Percentiles rank a stretch among this genome's conserved stretches.
Conservation (phyloP, 2,329 filamentous ascomycete species). For the Fusarium buharicum region DNA sequence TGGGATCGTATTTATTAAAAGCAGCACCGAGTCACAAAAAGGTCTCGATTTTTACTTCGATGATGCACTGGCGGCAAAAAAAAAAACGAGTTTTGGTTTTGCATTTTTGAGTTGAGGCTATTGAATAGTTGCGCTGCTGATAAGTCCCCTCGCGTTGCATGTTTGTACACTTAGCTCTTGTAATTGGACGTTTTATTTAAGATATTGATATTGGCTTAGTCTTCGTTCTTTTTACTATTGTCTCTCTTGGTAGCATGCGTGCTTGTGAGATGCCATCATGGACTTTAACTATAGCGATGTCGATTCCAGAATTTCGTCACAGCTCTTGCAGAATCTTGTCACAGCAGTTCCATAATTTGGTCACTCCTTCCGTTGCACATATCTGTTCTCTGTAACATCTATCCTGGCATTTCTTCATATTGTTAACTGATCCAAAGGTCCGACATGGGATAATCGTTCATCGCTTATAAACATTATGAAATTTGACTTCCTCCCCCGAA, state of each 20-base stretch:
- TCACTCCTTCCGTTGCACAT: no score
- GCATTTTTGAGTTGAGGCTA: constrained; percentile 27
- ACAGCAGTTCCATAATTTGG: no score
- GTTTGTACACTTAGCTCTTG: constrained; percentile 34
- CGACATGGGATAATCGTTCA: no score
- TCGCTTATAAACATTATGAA: background rate
- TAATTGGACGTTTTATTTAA: constrained; percentile 28
- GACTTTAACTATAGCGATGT: background rate
- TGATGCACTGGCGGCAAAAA: constrained; percentile 19
- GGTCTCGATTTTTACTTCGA: constrained; percentile 16
- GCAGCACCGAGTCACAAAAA: constrained; percentile 7
- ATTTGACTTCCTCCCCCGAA: background rate
- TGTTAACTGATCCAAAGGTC: no score
- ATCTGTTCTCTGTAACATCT: no score
- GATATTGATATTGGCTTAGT: background rate
- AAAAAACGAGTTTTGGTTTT: constrained; percentile 23
- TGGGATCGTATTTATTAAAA: constrained; percentile 20
- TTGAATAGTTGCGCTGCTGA: constrained; percentile 30
- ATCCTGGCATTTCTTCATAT: no score
- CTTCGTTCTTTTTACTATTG: background rate
- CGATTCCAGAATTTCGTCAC: no score
- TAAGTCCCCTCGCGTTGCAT: constrained; percentile 6
- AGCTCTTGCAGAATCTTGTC: no score
- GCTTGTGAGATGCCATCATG: background rate
- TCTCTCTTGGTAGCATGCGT: background rate